Conservation (phyloP, 1,284 basidiomycete species). For the Puccinia coronata region DNA sequence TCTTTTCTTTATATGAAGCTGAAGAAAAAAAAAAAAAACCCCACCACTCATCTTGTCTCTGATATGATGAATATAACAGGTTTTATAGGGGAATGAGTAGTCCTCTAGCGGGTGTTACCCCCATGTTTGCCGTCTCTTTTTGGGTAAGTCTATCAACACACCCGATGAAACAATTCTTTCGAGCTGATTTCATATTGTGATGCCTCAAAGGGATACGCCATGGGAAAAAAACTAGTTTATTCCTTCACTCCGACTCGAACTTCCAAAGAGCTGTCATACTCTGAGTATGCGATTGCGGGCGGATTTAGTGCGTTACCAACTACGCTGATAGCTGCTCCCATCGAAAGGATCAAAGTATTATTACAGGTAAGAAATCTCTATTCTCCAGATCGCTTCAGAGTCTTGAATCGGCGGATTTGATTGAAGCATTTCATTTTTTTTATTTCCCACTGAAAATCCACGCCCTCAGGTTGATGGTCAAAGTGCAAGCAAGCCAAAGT, state of each 20-base stretch:
- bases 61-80: slow-evolving; percentile 61
- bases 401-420: not conserved
- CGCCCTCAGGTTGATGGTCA: slow-evolving; percentile 47
- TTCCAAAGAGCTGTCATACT: slow-evolving; percentile 68
- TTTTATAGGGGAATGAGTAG: slow-evolving; percentile 96
- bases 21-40: not conserved
- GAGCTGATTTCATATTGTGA: slow-evolving; percentile 2
- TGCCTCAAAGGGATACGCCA: slow-evolving; percentile 71
- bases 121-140: slow-evolving; percentile 97
- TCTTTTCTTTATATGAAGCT: not conserved
- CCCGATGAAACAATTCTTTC: not conserved
- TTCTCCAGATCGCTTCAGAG: not conserved
- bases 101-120: slow-evolving; percentile 92
- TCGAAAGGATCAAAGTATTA: slow-evolving; percentile 95
- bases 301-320: slow-evolving; percentile 93
- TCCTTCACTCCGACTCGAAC: slow-evolving; percentile 64
- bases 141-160: slow-evolving; percentile 63
- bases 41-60: not conserved
- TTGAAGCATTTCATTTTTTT: not conserved
- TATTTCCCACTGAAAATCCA: not conserved
- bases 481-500: slow-evolving; percentile 66
- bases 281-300: slow-evolving; percentile 86
- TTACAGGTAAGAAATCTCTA: slow-evolving; percentile 67
- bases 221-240: slow-evolving; percentile 85
- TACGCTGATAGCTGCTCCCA: slow-evolving; percentile 87